Evolutionary conservation across 495 filamentous ascomycete genomes (phyloP), one percentile per base, ranked within the genome.

Genomic region (Lasiosphaeris hirsuta): DNA sequence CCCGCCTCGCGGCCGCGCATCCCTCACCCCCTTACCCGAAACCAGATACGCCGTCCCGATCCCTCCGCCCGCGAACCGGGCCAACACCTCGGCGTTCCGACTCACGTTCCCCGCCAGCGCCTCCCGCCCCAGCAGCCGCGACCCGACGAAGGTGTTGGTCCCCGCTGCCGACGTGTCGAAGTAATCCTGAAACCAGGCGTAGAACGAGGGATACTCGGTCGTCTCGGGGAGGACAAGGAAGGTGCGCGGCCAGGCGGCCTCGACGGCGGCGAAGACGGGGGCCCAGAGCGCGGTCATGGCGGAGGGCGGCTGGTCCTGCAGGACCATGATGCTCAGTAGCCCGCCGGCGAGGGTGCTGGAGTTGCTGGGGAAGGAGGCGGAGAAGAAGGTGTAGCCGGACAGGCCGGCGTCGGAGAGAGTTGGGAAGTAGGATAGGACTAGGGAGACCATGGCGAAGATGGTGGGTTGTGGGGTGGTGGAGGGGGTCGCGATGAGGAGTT

Each of bases 241-340:
- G 5, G 69, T 58, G 7, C 54, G 74, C n/a, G 72, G 70, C 69
- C 78, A 83, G 58, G 82, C 81, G 11, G 70, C 56, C 40, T 73
- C 71, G 52, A 75, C 58, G 58, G 75, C 65, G 0, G 58, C 51
- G 2, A 76, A 17, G n/a, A 75, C 59, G 7, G 73, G 67, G 7
- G 72, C 54, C 38, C 82, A 73, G 5, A 83, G 72, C 14, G 64
- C 49, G 43, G 72, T 70, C 40, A 79, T 75, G 38, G 81, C 78
- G 7, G 39, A 54, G 10, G 59, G 34, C 14, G 72, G 48, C 1
- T 60, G 63, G 56, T 72, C 60, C 14, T 58, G 53, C 10, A 74
- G 19, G 41, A 63, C 43, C 45, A 59, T 54, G 17, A n/a, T 14
- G 36, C 69, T 63, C 17, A 59, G 51, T 17, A 72, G 53, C 7